phyloP scores from a whole-genome alignment of 257 asterid species.

The Coffea canephora region DNA sequence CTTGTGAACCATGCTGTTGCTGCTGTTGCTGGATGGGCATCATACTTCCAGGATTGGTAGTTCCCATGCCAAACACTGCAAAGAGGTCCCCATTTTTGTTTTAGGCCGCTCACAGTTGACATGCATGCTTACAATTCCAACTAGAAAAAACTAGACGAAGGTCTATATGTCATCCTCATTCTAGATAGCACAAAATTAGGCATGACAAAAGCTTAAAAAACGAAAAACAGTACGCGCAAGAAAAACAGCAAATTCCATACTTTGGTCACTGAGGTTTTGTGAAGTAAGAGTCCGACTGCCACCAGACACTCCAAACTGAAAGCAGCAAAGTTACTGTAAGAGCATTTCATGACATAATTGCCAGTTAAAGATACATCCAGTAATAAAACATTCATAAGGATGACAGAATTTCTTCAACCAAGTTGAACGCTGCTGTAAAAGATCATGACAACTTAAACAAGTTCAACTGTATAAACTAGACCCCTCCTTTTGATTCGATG shows the following conservation, averaged over 20 bases:
- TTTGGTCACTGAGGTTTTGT: conserved; percentile 77
- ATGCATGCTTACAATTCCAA: not conserved
- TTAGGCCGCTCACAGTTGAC: conserved; percentile 1
- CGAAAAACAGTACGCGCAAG: not conserved
- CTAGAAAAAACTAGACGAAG: not conserved
- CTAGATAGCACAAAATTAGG: not conserved
- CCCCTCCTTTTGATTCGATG: not conserved
- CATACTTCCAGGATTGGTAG: conserved; percentile 63
- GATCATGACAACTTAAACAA: not conserved
- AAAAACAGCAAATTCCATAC: conserved; percentile 36
- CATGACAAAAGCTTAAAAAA: not conserved
- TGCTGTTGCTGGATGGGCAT: conserved; percentile 74
- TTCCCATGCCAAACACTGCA: conserved; percentile 84
- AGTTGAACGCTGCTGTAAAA: not conserved
- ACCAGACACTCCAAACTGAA: conserved; percentile 74
- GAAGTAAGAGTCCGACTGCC: conserved; percentile 69
- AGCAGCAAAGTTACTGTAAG: conserved; percentile 22
- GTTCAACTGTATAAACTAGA: not conserved
- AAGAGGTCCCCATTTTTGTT: not conserved
- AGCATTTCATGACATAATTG: not conserved
- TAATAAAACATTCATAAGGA: not conserved
- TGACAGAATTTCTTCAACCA: not conserved
- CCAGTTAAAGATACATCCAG: not conserved
- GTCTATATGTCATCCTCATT: not conserved
- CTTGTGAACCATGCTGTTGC: conserved; percentile 57